Percentiles rank a stretch among this genome's conserved stretches.
phyloP scores from a whole-genome alignment of 257 asterid species.

The Fraxinus pennsylvanica region DNA sequence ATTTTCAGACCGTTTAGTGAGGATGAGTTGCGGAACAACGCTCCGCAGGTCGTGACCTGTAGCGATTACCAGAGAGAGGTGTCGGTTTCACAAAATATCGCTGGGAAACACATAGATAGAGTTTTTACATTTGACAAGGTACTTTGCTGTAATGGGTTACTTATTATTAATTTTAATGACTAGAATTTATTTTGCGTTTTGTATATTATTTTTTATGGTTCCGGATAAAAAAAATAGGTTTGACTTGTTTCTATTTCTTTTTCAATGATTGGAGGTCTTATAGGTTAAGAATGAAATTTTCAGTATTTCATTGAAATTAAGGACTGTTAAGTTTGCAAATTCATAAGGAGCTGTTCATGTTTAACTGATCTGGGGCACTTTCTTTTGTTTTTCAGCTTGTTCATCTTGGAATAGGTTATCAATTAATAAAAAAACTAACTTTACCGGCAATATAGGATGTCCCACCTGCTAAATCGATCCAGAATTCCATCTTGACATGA shows the following conservation, averaged over 20 bases:
- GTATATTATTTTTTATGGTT: neutral
- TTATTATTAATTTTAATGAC: neutral
- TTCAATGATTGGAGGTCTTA: neutral
- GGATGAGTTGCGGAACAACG: constrained; percentile 80
- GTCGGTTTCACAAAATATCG: constrained; percentile 73
- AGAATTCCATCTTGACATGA: neutral
- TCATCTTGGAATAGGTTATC: neutral
- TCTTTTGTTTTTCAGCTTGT: neutral
- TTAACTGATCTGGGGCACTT: neutral
- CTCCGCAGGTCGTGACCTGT: constrained; percentile 88
- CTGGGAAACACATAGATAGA: constrained; percentile 87
- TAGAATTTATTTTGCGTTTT: neutral
- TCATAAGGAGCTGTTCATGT: neutral
- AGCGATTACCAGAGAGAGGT: constrained; percentile 83
- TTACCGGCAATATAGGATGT: neutral
- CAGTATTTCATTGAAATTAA: neutral
- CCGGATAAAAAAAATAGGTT: neutral
- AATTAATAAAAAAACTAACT: neutral
- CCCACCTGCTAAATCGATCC: neutral
- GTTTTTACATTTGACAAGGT: constrained; percentile 91
- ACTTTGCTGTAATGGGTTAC: neutral
- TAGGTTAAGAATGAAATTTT: neutral
- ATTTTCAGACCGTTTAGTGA: constrained; percentile 79
- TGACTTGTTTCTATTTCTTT: neutral
- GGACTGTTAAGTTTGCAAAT: neutral